phyloP scores from a whole-genome alignment of 805 yeast species.

The Kodamaea hsintzibuensis region DNA sequence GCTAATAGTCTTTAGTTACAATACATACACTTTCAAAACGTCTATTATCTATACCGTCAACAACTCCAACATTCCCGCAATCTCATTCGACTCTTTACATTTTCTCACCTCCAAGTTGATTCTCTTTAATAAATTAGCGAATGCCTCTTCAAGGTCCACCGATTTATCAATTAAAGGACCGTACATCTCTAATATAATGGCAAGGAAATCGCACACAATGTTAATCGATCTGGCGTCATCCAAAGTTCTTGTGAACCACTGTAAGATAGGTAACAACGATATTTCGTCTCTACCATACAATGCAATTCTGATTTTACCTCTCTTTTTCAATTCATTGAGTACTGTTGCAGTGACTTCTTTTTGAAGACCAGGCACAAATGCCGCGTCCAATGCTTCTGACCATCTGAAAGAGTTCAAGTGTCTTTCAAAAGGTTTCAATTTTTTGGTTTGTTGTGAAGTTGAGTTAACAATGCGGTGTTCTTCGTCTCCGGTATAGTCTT shows the following conservation, averaged over 20 bases:
- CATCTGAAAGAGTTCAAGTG: conserved; percentile 86
- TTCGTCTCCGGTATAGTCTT: conserved; percentile 86
- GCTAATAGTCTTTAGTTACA: neutral
- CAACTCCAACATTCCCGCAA: conserved; percentile 92
- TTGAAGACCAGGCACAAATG: conserved; percentile 75
- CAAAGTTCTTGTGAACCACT: conserved; percentile 76
- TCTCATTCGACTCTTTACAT: conserved; percentile 83
- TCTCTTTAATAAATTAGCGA: conserved; percentile 59
- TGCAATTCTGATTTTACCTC: conserved; percentile 87
- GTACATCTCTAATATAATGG: conserved; percentile 72
- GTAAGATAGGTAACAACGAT: conserved; percentile 78
- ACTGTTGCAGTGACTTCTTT: conserved; percentile 81
- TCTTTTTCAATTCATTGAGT: conserved; percentile 77
- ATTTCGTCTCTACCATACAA: conserved; percentile 82
- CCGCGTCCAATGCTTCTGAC: conserved; percentile 89
- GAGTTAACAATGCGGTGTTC: conserved; percentile 74
- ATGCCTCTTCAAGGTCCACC: conserved; percentile 73
- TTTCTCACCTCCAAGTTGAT: conserved; percentile 69
- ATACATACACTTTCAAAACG: neutral
- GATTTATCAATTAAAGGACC: conserved; percentile 70
- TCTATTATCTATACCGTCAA: conserved; percentile 48
- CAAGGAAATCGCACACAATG: conserved; percentile 66
- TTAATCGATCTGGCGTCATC: conserved; percentile 75
- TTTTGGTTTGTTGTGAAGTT: conserved; percentile 53
- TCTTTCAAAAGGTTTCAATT: conserved; percentile 78